Base-by-base conservation (phyloP, 192 early-diverging fungal genomes). In the Kickxella alabastrina region DNA sequence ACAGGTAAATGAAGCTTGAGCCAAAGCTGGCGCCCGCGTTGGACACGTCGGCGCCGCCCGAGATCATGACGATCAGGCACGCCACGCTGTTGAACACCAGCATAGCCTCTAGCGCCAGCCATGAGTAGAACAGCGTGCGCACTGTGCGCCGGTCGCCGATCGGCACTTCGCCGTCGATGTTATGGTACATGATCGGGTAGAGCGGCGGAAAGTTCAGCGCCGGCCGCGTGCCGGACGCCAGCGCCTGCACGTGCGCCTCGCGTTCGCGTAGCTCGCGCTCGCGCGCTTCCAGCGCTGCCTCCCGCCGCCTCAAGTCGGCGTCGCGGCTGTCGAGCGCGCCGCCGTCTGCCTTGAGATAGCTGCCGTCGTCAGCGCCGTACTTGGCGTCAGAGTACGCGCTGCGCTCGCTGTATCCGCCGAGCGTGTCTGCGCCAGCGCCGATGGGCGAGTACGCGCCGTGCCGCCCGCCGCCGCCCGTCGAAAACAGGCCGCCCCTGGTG, bases 201-300 rank as follows among this genome's bases (percentile, higher is more conserved):
- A 87, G 86, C 38, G 88, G 87, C 4, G 89, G 90, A 52, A 90
- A 90, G 49, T 85, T 87, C 68, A 90, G 88, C 28, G 85, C 78
- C n/a, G 86, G 85, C 28, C 83, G 68, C 17, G 81, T 62, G 10
- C 83, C 84, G 22, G 67, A 66, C 0, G 59, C 64, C 64, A 74
- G 37, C 24, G 64, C 62, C 13, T 79, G 70, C 49, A 87, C 65
- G 42, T 80, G 77, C 25, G 59, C 79, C 57, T 89, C 84, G 43
- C 87, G 83, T 31, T 77, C 57, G 36, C 73, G 60, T 9, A 93
- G 74, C 32, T 79, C 80, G 18, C 80, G 77, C 61, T 93, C 92
- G 25, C 92, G 79, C 0, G 80, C 82, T 4, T 82, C 84, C n/a
- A 93, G 78, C 23, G 83, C 87, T 29, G 82, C 79, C 54, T 93